Evolutionary conservation across 495 filamentous ascomycete genomes (phyloP), one percentile per base, ranked within the genome.

Genomic region (Penicillium soppii): DNA sequence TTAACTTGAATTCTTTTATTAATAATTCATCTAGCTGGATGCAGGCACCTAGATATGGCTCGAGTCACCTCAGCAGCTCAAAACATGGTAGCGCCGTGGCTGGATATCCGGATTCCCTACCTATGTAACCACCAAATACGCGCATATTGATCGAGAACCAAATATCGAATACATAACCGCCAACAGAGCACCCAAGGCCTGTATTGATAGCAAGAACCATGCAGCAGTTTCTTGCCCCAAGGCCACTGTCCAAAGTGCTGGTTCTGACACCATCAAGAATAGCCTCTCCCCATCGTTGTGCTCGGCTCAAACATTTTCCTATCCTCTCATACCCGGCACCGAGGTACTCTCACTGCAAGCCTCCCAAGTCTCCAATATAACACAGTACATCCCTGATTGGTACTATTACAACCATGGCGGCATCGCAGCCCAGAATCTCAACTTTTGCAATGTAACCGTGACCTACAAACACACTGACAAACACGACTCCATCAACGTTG

Each of bases 391-490:
- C 1, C 19, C 37, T 2, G 19, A 39, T 7, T 39, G 19, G 17
- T 39, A 39, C 19, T 39, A 39, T 17, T 39, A 39, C 37, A 39
- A 39, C 5, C 19, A 39, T 3, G 37, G 37, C 10, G 12, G 5
- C 3, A 17, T 39, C 16, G 6, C 8, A n/a, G 37, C 37, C 20
- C 7, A 19, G 20, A 21, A 39, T 0, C 37, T 39, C 19, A 39
- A 21, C 37, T 76, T 76, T 54, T 78, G 75, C 54, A 76, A 78
- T 49, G 53, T 78, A 32, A 77, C 70, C 3, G 51, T 78, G 23
- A 62, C 62, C 5, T 74, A 77, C 53, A 75, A 74, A 3, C 73
- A 77, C 56, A 65, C 69, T 0, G 70, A 63, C 2, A 44, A 57
- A 26, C 58, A 68, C 50, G 74, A 78, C 45, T 57, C 19, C 4